Percentiles rank a stretch among this genome's conserved stretches.
Evolutionary conservation across 2,329 filamentous ascomycete species (phyloP).

Genomic region (Pseudonectria buxi): DNA sequence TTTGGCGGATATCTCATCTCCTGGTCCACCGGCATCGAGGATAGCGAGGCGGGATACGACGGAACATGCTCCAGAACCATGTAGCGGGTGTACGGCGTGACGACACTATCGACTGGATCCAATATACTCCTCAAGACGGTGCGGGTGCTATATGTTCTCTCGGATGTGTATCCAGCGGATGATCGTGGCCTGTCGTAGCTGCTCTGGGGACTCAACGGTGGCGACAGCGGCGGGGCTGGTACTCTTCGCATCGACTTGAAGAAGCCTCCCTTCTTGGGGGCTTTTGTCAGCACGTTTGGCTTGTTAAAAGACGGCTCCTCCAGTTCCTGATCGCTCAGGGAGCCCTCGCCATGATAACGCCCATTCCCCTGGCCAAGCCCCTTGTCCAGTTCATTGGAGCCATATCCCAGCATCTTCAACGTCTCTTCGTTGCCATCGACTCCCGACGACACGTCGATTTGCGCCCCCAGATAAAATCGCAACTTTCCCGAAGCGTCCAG

Average conservation of each 20-base stretch:
- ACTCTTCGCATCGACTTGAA: constrained; percentile 29
- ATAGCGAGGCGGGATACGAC: constrained; percentile 15
- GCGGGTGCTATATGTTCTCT: constrained; percentile 22
- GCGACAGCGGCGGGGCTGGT: constrained; percentile 16
- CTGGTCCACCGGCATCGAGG: constrained; percentile 20
- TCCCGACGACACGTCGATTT: constrained; percentile 51
- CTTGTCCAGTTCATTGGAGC: constrained; percentile 18
- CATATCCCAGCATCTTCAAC: constrained; percentile 40
- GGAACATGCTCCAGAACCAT: constrained; percentile 25
- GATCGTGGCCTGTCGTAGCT: constrained; percentile 20
- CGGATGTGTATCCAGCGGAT: constrained; percentile 13
- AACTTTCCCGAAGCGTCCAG: constrained; percentile 40
- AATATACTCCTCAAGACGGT: constrained; percentile 17
- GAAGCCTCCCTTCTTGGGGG: constrained; percentile 24
- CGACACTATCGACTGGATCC: constrained; percentile 13
- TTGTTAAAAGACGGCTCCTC: constrained; percentile 24
- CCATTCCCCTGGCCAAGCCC: constrained; percentile 1
- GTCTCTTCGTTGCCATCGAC: constrained; percentile 45
- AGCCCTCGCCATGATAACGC: constrained; percentile 11
- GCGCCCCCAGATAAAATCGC: constrained; percentile 47
- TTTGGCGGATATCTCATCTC: constrained; percentile 21
- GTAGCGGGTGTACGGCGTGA: constrained; percentile 26
- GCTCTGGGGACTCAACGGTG: constrained; percentile 19
- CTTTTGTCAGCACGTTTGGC: constrained; percentile 14
- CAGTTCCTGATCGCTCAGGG: constrained; percentile 10